A percentile compares a stretch with the other conserved stretches of the same genome.
These are phyloP conservation scores for Leersia perrieri DNA, from an alignment of 176 grass and related monocot species.

Conservation along the genomic window DNA sequence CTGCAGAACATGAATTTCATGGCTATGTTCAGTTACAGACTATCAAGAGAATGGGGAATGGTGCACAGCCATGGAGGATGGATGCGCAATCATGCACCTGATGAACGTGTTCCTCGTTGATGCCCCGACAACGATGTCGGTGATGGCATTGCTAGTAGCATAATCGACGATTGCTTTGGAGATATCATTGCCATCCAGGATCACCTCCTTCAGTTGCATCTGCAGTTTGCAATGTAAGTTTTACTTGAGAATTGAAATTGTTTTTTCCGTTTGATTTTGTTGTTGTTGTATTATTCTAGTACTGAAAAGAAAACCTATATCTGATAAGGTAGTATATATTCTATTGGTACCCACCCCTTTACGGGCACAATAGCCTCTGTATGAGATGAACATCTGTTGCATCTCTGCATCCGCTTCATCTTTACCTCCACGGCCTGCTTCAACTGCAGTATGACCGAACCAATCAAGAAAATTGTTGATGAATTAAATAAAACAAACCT, in stretches of 20 bases:
- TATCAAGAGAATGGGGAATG: constrained; percentile 31
- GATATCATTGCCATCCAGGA: constrained; percentile 66
- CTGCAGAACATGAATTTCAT: constrained; percentile 45
- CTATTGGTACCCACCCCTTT: constrained; percentile 63
- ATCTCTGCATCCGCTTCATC: constrained; percentile 62
- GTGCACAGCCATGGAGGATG: constrained; percentile 10
- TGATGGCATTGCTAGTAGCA: constrained; percentile 39
- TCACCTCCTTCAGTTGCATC: constrained; percentile 85
- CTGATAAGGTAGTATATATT: neutral
- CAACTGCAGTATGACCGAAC: constrained; percentile 41
- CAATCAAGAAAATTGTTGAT: constrained; percentile 1
- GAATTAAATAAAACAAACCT: neutral
- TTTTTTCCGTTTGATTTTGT: constrained; percentile 4
- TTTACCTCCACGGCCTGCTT: constrained; percentile 34
- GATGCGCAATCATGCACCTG: constrained; percentile 42
- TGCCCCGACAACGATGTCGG: constrained; percentile 65
- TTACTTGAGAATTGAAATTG: neutral
- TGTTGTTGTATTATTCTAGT: neutral
- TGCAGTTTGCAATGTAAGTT: constrained; percentile 35
- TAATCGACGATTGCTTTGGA: constrained; percentile 77
- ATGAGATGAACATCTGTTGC: constrained; percentile 58
- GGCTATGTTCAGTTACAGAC: constrained; percentile 29
- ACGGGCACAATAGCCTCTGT: constrained; percentile 82
- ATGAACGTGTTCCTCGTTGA: constrained; percentile 61
- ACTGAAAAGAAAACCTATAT: neutral